Percentiles rank a stretch among this genome's conserved stretches.
Conservation (phyloP, 2,329 filamentous ascomycete genomes). For the Boeremia lycopersici region DNA sequence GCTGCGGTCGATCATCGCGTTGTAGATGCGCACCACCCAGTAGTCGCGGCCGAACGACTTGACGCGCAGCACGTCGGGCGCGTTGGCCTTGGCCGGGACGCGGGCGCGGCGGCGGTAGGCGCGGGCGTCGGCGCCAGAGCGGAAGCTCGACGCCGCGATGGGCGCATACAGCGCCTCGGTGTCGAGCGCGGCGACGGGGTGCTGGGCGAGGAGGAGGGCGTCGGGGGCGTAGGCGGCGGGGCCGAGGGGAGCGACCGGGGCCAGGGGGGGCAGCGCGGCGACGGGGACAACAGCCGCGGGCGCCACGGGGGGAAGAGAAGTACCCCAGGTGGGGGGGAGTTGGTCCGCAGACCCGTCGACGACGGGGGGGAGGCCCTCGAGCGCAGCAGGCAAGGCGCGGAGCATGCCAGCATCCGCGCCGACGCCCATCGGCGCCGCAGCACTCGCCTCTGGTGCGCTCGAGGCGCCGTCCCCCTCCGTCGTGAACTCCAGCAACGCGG, state of each 20-base stretch:
- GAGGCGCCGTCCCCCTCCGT: neutral
- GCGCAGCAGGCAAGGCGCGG: too few relatives aligned
- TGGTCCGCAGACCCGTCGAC: too few relatives aligned
- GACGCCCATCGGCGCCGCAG: too few relatives aligned
- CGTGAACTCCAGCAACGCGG: neutral
- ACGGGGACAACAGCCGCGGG: too few relatives aligned
- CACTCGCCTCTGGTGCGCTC: neutral
- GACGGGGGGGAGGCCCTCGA: too few relatives aligned
- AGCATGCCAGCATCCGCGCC: too few relatives aligned
- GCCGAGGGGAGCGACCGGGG: neutral
- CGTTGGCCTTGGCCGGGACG: constrained; percentile 16
- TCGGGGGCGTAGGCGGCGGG: neutral
- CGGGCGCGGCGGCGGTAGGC: constrained; percentile 24
- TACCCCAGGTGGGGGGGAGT: too few relatives aligned
- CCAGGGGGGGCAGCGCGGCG: neutral
- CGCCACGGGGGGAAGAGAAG: too few relatives aligned
- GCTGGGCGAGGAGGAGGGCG: neutral
- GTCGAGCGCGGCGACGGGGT: neutral
- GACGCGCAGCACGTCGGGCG: constrained; percentile 28
- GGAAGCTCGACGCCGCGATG: constrained; percentile 24
- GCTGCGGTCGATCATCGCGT: constrained; percentile 35
- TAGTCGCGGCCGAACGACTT: constrained; percentile 31
- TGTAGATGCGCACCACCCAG: constrained; percentile 41
- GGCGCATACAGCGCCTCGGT: constrained; percentile 17
- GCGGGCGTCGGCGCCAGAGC: constrained; percentile 24